These are phyloP conservation scores for Rachicladosporium sp. DNA, from an alignment of 2,329 filamentous ascomycete species.

Conservation along the genomic window DNA sequence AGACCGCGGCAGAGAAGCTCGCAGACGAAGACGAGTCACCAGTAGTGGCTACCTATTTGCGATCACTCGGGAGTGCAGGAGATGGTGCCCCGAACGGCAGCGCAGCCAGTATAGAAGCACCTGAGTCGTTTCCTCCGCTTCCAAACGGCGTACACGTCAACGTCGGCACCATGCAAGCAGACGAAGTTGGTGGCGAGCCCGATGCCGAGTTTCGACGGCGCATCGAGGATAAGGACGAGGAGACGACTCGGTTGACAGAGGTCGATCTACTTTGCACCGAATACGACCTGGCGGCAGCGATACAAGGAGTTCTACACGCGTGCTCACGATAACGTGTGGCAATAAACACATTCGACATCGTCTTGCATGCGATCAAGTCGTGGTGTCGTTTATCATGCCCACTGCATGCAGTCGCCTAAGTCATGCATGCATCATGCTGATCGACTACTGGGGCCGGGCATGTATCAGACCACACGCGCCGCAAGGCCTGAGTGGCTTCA, in stretches of 20 bases:
- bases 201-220: conserved; percentile 74
- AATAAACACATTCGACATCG: too few relatives aligned
- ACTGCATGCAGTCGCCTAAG: too few relatives aligned
- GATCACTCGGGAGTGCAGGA: conserved; percentile 6
- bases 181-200: conserved; percentile 47
- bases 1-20: conserved; percentile 73
- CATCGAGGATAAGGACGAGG: conserved; percentile 56
- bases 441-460: too few relatives aligned
- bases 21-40: conserved; percentile 66
- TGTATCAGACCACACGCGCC: too few relatives aligned
- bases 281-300: too few relatives aligned
- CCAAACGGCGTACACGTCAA: conserved; percentile 69
- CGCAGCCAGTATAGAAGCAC: conserved; percentile 16
- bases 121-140: conserved; percentile 44
- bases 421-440: too few relatives aligned
- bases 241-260: conserved; percentile 21
- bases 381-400: too few relatives aligned
- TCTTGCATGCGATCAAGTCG: too few relatives aligned
- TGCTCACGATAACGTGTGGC: too few relatives aligned
- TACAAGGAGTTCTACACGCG: too few relatives aligned
- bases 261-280: too few relatives aligned
- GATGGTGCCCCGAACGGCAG: conserved; percentile 16
- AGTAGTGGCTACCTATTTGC: conserved; percentile 60
- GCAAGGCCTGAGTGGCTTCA: too few relatives aligned
- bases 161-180: conserved; percentile 55